Conservation (phyloP, 2,329 filamentous ascomycete genomes). For the Plectosphaerella plurivora region DNA sequence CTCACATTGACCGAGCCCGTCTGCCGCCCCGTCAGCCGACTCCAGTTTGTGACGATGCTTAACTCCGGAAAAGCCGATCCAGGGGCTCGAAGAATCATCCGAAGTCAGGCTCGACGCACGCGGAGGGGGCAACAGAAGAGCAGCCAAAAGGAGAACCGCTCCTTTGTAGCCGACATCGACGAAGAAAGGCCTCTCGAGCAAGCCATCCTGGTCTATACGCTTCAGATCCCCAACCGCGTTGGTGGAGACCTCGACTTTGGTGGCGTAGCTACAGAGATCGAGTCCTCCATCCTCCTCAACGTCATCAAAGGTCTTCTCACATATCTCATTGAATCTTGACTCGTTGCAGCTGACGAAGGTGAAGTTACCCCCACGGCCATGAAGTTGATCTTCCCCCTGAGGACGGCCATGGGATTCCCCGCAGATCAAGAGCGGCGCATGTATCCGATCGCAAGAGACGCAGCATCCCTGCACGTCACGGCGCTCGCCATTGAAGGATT, state of each 20-base stretch:
- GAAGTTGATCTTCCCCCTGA: background rate
- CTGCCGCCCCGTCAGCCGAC: background rate
- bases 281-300: background rate
- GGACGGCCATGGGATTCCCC: background rate
- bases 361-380: background rate
- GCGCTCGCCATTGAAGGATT: background rate
- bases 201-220: background rate
- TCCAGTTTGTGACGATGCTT: background rate
- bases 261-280: background rate
- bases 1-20: too few species aligned
- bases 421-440: background rate
- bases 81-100: background rate
- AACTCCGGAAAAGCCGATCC: background rate
- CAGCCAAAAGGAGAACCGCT: background rate
- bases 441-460: background rate
- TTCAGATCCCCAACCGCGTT: background rate
- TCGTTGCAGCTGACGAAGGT: background rate
- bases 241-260: background rate
- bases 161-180: too few species aligned
- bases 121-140: background rate
- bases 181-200: background rate
- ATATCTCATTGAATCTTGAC: background rate
- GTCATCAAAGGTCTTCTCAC: background rate
- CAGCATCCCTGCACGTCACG: background rate
- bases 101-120: background rate